These are phyloP conservation scores for Penicillium verrucosum DNA, from an alignment of 2,329 filamentous ascomycete genomes.

Conservation along the genomic window DNA sequence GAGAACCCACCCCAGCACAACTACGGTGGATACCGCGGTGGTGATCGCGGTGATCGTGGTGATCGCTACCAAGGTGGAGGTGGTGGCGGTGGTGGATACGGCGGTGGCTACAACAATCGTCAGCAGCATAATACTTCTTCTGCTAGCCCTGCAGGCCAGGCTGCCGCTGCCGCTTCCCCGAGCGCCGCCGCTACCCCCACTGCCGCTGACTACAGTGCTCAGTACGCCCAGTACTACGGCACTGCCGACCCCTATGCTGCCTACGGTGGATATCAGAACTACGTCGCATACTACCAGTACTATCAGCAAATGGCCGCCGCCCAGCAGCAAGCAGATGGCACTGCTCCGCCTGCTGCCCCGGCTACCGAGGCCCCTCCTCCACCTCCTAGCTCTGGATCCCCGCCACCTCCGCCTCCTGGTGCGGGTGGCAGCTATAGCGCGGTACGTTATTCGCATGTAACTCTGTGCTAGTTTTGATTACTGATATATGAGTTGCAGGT, in stretches of 20 bases:
- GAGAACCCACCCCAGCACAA: slow-evolving; percentile 66
- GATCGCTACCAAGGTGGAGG: slow-evolving; percentile 16
- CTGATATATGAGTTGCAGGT: slow-evolving; percentile 35
- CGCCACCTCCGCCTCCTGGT: slow-evolving; percentile 53
- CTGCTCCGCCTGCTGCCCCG: slow-evolving; percentile 57
- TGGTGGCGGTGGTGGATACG: slow-evolving; percentile 29
- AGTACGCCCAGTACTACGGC: slow-evolving; percentile 79
- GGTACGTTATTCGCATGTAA: slow-evolving; percentile 47
- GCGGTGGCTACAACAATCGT: slow-evolving; percentile 37
- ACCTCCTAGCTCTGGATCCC: slow-evolving; percentile 58
- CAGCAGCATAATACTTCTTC: slow-evolving; percentile 34
- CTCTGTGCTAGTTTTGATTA: neutral
- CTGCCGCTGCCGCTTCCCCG: slow-evolving; percentile 32
- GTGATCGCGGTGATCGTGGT: slow-evolving; percentile 25
- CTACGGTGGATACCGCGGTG: slow-evolving; percentile 51
- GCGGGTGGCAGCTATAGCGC: slow-evolving; percentile 54
- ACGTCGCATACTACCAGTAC: slow-evolving; percentile 60
- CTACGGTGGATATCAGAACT: slow-evolving; percentile 84
- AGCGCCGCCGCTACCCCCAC: slow-evolving; percentile 24
- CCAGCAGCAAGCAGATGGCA: slow-evolving; percentile 44
- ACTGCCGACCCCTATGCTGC: slow-evolving; percentile 81
- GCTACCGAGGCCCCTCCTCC: slow-evolving; percentile 58
- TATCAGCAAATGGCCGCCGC: slow-evolving; percentile 62
- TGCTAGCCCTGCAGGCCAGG: slow-evolving; percentile 46
- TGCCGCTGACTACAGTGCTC: slow-evolving; percentile 69